These are phyloP conservation scores for Skeletonema potamos DNA, from an alignment of 108 stramenopile species.

Conservation along the genomic window DNA sequence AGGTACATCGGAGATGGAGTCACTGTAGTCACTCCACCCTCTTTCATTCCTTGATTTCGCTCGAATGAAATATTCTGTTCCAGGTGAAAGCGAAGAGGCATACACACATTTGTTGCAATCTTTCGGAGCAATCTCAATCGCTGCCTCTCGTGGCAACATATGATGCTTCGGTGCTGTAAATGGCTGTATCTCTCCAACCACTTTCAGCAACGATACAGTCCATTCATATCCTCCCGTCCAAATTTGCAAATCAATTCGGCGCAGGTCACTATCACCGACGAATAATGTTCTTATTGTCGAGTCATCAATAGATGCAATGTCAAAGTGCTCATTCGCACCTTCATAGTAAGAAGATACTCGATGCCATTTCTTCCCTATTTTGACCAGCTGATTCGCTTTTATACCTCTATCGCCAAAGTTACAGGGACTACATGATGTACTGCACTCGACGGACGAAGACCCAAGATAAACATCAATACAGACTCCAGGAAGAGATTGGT, in stretches of 20 bases:
- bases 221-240: constrained; percentile 81
- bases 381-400: constrained; percentile 47
- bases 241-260: constrained; percentile 23
- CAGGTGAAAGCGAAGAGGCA: constrained; percentile 39
- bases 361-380: constrained; percentile 62
- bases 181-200: constrained; percentile 34
- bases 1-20: constrained; percentile 25
- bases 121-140: constrained; percentile 42
- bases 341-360: constrained; percentile 59
- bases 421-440: constrained; percentile 44
- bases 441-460: constrained; percentile 40
- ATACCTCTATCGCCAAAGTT: constrained; percentile 52
- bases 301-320: constrained; percentile 52
- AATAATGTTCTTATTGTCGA: constrained; percentile 49
- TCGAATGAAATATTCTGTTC: constrained; percentile 58
- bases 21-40: constrained; percentile 47
- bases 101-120: constrained; percentile 75
- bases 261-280: constrained; percentile 29
- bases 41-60: constrained; percentile 54
- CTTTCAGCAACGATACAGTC: constrained; percentile 62
- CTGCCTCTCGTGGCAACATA: constrained; percentile 41
- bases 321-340: constrained; percentile 41
- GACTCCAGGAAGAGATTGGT: constrained; percentile 17
- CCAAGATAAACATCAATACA: constrained; percentile 47
- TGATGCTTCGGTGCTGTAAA: constrained; percentile 46